phyloP scores from a whole-genome alignment of 164 flowering plant species.

The Houttuynia cordata region DNA sequence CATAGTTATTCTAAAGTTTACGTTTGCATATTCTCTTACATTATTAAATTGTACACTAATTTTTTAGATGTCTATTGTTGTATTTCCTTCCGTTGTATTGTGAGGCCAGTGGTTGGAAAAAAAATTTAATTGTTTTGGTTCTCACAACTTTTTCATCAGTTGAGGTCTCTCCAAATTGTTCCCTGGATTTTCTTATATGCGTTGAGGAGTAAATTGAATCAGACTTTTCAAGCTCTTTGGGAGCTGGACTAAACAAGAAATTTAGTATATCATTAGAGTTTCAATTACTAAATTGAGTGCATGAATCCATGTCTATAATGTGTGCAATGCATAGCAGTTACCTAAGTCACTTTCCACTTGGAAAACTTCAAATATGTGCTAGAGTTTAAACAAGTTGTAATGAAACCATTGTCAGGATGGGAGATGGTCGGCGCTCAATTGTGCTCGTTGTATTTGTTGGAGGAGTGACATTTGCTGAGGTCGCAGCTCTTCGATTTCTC shows the following conservation, averaged over 20 bases:
- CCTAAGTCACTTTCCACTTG: background rate
- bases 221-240: no score
- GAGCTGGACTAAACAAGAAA: background rate
- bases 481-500: slow-evolving; percentile 90
- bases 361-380: background rate
- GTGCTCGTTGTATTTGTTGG: slow-evolving; percentile 95
- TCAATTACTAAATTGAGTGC: background rate
- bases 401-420: slow-evolving; percentile 25
- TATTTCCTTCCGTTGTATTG: background rate
- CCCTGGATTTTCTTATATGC: no score
- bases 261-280: background rate
- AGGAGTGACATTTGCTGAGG: slow-evolving; percentile 96
- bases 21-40: background rate
- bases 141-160: no score
- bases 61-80: background rate
- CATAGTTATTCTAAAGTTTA: background rate
- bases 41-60: background rate
- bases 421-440: slow-evolving; percentile 74
- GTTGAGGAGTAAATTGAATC: no score
- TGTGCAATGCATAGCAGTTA: background rate
- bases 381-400: background rate
- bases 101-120: no score
- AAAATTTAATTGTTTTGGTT: no score
- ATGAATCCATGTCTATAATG: background rate
- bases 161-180: no score